A percentile compares a stretch with the other conserved stretches of the same genome.
Conservation (phyloP, 1,284 basidiomycete species). For the Volvariella volvacea region DNA sequence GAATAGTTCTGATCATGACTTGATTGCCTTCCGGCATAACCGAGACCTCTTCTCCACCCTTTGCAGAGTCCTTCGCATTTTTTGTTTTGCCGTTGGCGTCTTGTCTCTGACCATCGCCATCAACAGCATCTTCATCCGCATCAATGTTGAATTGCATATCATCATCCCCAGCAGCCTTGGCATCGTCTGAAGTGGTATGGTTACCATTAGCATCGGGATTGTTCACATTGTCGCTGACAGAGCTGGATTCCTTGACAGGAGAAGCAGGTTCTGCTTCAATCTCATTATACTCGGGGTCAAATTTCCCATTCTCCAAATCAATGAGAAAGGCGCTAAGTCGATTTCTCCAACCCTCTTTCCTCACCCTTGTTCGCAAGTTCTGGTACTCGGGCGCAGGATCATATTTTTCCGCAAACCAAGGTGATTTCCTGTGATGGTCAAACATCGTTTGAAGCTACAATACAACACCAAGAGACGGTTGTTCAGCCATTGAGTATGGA, state of each 20-base stretch:
- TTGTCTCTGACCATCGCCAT: conserved; percentile 45
- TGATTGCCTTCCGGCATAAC: conserved; percentile 78
- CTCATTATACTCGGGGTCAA: conserved; percentile 67
- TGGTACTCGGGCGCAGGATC: conserved; percentile 65
- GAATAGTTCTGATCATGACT: conserved; percentile 90
- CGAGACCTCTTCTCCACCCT: conserved; percentile 68
- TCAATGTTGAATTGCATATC: conserved; percentile 65
- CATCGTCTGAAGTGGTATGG: conserved; percentile 35
- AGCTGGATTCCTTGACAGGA: conserved; percentile 39
- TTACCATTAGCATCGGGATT: conserved; percentile 24
- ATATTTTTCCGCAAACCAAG: conserved; percentile 95
- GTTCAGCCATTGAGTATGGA: conserved; percentile 22
- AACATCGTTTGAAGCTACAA: conserved; percentile 86
- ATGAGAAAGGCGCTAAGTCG: conserved; percentile 65
- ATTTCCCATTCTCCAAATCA: conserved; percentile 78
- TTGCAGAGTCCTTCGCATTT: conserved; percentile 37
- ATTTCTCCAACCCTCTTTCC: conserved; percentile 77
- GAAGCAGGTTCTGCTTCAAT: conserved; percentile 40
- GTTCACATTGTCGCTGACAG: conserved; percentile 27
- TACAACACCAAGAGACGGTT: conserved; percentile 25
- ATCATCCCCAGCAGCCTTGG: conserved; percentile 42
- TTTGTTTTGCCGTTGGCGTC: conserved; percentile 53
- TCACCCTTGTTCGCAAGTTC: conserved; percentile 66
- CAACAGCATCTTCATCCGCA: conserved; percentile 60
- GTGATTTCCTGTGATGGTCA: conserved; percentile 84